Conservation (phyloP, 768 basidiomycete species). For the Coprinellus aureogranulatus region DNA sequence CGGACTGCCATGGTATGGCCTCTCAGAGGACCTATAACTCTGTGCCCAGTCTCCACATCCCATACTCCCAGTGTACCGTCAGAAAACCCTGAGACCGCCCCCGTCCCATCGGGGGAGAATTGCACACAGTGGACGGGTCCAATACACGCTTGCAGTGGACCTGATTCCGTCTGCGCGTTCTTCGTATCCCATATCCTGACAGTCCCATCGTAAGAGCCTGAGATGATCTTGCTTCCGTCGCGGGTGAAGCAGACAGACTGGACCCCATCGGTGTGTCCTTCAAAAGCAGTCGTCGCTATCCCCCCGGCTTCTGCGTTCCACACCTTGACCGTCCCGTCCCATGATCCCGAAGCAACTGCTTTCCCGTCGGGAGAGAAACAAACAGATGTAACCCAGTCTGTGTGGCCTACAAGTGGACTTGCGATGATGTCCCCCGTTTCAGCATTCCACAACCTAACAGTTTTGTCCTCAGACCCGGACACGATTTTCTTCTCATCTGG, state of each 20-base stretch:
- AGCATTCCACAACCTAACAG: no score
- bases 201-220: no score
- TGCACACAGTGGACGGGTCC: background rate
- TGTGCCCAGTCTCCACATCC: constrained; percentile 41
- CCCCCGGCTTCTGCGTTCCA: constrained; percentile 53
- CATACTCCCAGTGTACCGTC: constrained; percentile 18
- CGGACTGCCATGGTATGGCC: background rate
- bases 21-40: constrained; percentile 39
- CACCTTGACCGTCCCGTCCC: constrained; percentile 83
- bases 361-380: constrained; percentile 92
- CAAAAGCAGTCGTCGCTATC: no score
- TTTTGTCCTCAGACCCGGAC: no score
- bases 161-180: no score
- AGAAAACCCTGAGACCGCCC: constrained; percentile 16
- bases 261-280: no score
- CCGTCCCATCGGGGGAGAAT: constrained; percentile 24
- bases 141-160: no score
- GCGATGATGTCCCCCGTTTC: constrained; percentile 30
- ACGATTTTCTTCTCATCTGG: no score
- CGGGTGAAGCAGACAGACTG: no score
- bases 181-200: no score
- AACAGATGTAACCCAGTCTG: constrained; percentile 81
- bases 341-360: constrained; percentile 84
- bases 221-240: no score
- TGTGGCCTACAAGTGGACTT: constrained; percentile 76